phyloP scores from a whole-genome alignment of 352 stramenopile genomes.

The Pythium diclinum region DNA sequence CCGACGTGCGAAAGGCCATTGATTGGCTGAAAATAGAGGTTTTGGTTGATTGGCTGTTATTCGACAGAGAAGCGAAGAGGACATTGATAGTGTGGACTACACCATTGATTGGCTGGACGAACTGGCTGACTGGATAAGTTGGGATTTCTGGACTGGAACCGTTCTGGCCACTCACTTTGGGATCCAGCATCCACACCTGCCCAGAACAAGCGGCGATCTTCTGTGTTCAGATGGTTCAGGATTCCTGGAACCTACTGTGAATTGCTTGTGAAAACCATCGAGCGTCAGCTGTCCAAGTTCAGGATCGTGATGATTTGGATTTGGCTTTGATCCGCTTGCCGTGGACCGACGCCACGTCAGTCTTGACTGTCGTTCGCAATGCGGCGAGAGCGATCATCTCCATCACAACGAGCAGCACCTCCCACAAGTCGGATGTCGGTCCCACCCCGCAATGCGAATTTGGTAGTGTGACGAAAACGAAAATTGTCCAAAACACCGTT shows the following conservation, averaged over 20 bases:
- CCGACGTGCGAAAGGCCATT: background rate
- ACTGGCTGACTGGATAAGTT: background rate
- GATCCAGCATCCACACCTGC: background rate
- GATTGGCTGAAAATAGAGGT: background rate
- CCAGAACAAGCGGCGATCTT: background rate
- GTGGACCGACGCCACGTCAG: too few species aligned
- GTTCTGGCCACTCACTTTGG: background rate
- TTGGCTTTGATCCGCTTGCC: too few species aligned
- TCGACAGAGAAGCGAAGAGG: background rate
- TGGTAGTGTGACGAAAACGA: background rate
- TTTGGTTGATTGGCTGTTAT: background rate
- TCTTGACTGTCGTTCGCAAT: too few species aligned
- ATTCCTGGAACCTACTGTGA: background rate
- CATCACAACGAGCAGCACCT: background rate
- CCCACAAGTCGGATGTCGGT: background rate
- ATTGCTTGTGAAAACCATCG: too few species aligned
- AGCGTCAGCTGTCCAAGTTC: too few species aligned
- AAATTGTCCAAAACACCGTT: background rate
- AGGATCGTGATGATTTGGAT: too few species aligned
- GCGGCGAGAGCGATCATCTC: background rate
- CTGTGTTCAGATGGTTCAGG: slow-evolving; percentile 3
- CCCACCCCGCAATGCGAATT: background rate
- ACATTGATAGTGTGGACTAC: background rate
- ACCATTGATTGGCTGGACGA: background rate
- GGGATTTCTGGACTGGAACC: background rate